Percentiles rank a stretch among this genome's conserved stretches.
Evolutionary conservation across 352 stramenopile genomes (phyloP).

Genomic region (Phytophthora cajani): DNA sequence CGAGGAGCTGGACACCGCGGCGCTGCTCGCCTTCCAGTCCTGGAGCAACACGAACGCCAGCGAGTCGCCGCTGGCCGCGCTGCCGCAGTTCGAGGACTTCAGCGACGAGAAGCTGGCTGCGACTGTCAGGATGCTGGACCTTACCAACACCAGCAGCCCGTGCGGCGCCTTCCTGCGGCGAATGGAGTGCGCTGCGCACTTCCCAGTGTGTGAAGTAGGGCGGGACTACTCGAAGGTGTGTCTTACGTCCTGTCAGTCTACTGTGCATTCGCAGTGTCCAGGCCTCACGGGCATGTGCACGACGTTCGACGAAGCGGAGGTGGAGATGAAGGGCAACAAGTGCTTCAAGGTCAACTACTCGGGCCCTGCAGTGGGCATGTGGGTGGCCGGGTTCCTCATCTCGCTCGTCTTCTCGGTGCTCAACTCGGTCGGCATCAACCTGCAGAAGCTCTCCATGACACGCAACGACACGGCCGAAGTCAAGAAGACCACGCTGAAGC

Average conservation of each 20-base stretch:
- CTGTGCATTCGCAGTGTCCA: slow-evolving; percentile 66
- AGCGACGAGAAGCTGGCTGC: slow-evolving; percentile 43
- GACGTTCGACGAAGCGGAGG: slow-evolving; percentile 41
- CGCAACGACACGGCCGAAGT: slow-evolving; percentile 68
- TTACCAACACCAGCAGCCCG: slow-evolving; percentile 66
- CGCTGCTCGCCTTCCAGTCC: slow-evolving; percentile 45
- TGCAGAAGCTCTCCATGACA: slow-evolving; percentile 91
- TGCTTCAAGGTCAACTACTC: slow-evolving; percentile 84
- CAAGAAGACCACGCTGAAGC: slow-evolving; percentile 81
- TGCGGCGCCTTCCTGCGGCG: slow-evolving; percentile 66
- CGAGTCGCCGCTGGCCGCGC: slow-evolving; percentile 35
- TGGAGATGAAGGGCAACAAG: slow-evolving; percentile 74
- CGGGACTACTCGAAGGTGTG: slow-evolving; percentile 74
- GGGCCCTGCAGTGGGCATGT: slow-evolving; percentile 80
- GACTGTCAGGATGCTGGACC: slow-evolving; percentile 54
- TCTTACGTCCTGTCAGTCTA: slow-evolving; percentile 63
- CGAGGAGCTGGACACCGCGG: slow-evolving; percentile 60
- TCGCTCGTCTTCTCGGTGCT: slow-evolving; percentile 89
- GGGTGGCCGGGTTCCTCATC: slow-evolving; percentile 88
- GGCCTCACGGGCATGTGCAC: slow-evolving; percentile 67
- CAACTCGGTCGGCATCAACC: slow-evolving; percentile 91
- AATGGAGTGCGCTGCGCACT: slow-evolving; percentile 76
- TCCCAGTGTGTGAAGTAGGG: slow-evolving; percentile 85
- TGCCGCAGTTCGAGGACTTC: slow-evolving; percentile 63
- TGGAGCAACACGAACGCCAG: slow-evolving; percentile 59